phyloP scores from a whole-genome alignment of 352 stramenopile genomes.

The Globisporangium cystogenes region DNA sequence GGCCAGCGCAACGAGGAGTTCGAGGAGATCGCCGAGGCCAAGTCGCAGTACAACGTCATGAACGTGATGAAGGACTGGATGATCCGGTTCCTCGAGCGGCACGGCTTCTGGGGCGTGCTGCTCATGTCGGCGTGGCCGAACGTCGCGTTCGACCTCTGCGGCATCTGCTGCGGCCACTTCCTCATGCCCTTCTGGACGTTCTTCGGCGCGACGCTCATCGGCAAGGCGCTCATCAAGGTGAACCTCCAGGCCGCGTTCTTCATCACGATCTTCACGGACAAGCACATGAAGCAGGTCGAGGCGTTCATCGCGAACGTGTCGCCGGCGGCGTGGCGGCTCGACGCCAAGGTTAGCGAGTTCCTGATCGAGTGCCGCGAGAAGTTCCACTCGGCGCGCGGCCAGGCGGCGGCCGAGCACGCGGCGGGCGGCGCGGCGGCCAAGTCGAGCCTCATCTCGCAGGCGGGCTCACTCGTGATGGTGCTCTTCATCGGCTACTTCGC shows the following conservation, averaged over 20 bases:
- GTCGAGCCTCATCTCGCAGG: conserved; percentile 71
- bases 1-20: conserved; percentile 89
- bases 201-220: conserved; percentile 92
- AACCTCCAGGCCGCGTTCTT: conserved; percentile 89
- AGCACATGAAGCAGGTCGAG: conserved; percentile 78
- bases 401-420: conserved; percentile 53
- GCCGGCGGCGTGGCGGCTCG: conserved; percentile 66
- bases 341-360: conserved; percentile 79
- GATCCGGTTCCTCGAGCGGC: conserved; percentile 87
- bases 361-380: conserved; percentile 83
- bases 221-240: conserved; percentile 92
- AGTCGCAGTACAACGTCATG: conserved; percentile 84
- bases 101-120: conserved; percentile 92
- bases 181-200: conserved; percentile 95
- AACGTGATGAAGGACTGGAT: conserved; percentile 93
- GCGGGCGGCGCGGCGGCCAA: conserved; percentile 28
- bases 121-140: conserved; percentile 94
- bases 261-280: conserved; percentile 89
- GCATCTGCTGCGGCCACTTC: conserved; percentile 93
- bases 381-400: conserved; percentile 72
- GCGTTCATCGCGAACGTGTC: conserved; percentile 78
- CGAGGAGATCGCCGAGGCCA: conserved; percentile 79
- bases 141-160: conserved; percentile 93
- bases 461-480: conserved; percentile 80
- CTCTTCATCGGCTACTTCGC: conserved; percentile 88